Base-by-base conservation (phyloP, 768 basidiomycete species). In the Serendipita indica region DNA sequence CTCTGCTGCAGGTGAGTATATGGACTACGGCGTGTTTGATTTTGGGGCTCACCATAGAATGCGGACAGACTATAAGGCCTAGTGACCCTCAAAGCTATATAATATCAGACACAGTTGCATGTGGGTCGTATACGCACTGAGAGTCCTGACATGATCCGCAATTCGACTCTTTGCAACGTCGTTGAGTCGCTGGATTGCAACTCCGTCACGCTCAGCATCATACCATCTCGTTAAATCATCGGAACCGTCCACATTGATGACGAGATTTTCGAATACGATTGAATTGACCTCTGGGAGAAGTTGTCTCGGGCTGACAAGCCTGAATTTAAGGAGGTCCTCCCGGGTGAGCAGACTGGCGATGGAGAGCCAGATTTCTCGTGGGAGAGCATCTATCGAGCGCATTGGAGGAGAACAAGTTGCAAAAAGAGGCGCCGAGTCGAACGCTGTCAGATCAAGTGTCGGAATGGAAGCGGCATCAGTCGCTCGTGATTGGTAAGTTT, bases 191-290 rank as follows among this genome's bases (percentile, higher is more conserved):
- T 43, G 64, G 67, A 74, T 3, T n/a, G 39, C 60, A 1, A 60
- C 75, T 87, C 62, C 25, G 39, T 59, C 41, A 28, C 39, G 20
- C 27, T 63, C 45, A 80, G 84, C 35, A 25, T 54, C 49, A 7
- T 28, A 18, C 49, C 49, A 54, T 54, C 49, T 27, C 7, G 49
- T 27, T 28, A 54, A 33, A 18, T 54, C 49, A 18, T 54, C 49
- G 7, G 49, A 25, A 12, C 49, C 49, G 30, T 54, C 49, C 4
- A 54, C 32, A 27, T 54, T 28, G 22, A 54, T 28, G 32, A 54
- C 32, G 16, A 54, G 30, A 2, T 54, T 27, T 18, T 54, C 49
- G 30, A 54, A 54, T 30, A 54, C 20, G 25, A 54, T 10, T 18
- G 49, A 54, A 18, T 54, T 54, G 10, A 54, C n/a, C 22, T 54